Conservation (phyloP, 768 basidiomycete species). For the Multifurca ochricompacta region DNA sequence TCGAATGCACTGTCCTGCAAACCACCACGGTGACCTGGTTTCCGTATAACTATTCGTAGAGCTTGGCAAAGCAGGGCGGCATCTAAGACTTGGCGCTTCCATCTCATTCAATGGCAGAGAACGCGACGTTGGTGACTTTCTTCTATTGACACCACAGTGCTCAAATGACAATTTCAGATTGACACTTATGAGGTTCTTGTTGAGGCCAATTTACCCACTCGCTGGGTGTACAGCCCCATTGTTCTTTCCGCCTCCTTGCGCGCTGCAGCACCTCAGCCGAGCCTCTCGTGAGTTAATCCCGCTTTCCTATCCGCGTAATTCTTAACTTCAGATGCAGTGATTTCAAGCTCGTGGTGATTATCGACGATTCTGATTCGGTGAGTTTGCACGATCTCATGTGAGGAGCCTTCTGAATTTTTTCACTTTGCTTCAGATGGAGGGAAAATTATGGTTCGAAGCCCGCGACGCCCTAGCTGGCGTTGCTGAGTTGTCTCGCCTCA, state of each 20-base stretch:
- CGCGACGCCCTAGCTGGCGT: conserved; percentile 37
- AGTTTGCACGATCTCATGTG: conserved; percentile 3
- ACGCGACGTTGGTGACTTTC: conserved; percentile 23
- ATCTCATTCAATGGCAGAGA: conserved; percentile 31
- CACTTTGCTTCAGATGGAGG: conserved; percentile 32
- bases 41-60: conserved; percentile 21
- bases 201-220: conserved; percentile 22
- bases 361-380: conserved; percentile 37
- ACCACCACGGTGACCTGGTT: neutral
- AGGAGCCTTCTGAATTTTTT: neutral
- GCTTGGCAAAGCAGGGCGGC: conserved; percentile 30
- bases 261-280: neutral
- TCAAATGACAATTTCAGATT: conserved; percentile 22
- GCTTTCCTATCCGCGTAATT: neutral
- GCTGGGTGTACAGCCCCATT: neutral
- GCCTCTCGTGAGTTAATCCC: conserved; percentile 3
- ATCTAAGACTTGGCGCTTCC: conserved; percentile 26
- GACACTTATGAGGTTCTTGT: conserved; percentile 31
- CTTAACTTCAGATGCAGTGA: conserved; percentile 23
- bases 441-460: conserved; percentile 32
- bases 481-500: conserved; percentile 30
- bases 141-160: neutral
- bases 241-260: neutral
- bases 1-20: neutral
- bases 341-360: conserved; percentile 36